Conservation (phyloP, 768 basidiomycete genomes). For the Chalciporus sphaerocephalus region DNA sequence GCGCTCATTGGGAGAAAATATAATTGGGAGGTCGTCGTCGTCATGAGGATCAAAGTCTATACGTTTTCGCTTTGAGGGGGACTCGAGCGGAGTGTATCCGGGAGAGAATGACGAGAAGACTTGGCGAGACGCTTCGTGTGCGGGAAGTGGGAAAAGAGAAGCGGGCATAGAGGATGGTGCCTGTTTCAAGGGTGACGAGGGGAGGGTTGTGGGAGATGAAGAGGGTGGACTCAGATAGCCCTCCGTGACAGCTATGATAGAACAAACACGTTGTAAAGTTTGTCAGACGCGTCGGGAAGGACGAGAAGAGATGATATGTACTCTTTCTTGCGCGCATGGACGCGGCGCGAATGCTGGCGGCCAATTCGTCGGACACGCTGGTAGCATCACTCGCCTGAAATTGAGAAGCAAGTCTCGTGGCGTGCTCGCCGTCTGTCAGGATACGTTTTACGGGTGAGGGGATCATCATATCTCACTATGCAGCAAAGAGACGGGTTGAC, state of each 20-base stretch:
- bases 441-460: conserved; percentile 33
- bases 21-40: conserved; percentile 18
- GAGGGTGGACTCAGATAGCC: conserved; percentile 51
- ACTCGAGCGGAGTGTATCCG: conserved; percentile 28
- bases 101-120: conserved; percentile 39
- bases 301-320: conserved; percentile 32
- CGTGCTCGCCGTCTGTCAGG: conserved; percentile 31
- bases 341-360: conserved; percentile 51
- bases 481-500: not conserved
- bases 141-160: conserved; percentile 45
- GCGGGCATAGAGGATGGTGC: conserved; percentile 19
- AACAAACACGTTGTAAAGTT: conserved; percentile 22
- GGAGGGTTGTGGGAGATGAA: conserved; percentile 9
- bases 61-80: conserved; percentile 37
- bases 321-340: conserved; percentile 60
- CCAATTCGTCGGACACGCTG: conserved; percentile 48
- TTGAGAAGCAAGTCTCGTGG: conserved; percentile 20
- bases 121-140: conserved; percentile 53
- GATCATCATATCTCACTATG: conserved; percentile 10
- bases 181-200: conserved; percentile 28
- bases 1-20: conserved; percentile 13
- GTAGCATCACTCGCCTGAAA: conserved; percentile 20
- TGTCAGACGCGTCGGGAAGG: conserved; percentile 28
- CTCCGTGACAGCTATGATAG: conserved; percentile 56
- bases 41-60: conserved; percentile 18